Evolutionary conservation across 768 basidiomycete species (phyloP).

Genomic region (Sporobolomyces phaffii): DNA sequence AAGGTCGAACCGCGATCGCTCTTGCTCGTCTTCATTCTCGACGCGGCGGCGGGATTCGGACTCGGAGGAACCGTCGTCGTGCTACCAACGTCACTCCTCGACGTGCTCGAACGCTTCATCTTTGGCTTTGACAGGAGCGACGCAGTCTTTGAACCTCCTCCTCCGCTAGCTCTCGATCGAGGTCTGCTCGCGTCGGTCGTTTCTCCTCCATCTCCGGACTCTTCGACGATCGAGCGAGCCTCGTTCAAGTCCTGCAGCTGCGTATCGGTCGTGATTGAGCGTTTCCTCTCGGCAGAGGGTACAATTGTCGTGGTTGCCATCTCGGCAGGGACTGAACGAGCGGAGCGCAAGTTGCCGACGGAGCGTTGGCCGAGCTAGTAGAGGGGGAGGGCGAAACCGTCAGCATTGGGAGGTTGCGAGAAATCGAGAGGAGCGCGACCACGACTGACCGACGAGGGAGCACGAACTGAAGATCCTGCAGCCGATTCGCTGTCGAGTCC

Average conservation of each 20-base stretch:
- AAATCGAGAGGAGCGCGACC: background rate
- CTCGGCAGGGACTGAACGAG: conserved; percentile 1
- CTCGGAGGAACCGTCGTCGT: conserved; percentile 12
- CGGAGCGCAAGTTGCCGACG: conserved; percentile 16
- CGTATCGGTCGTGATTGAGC: conserved; percentile 10
- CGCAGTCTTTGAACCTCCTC: background rate
- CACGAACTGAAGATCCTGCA: conserved; percentile 1
- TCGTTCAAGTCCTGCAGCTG: background rate
- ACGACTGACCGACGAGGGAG: conserved; percentile 22
- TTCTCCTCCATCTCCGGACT: background rate
- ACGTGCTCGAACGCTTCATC: conserved; percentile 13
- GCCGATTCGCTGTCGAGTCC: conserved; percentile 20
- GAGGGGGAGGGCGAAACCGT: background rate
- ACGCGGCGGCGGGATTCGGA: background rate
- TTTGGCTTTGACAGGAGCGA: background rate
- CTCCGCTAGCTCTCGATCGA: background rate
- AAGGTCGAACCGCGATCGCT: conserved; percentile 4
- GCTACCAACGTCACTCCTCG: conserved; percentile 13
- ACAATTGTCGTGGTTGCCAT: conserved; percentile 4
- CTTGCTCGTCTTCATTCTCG: conserved; percentile 19
- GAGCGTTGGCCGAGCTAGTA: conserved; percentile 24
- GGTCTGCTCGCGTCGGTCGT: conserved; percentile 2
- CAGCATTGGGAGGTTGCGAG: too few relatives aligned
- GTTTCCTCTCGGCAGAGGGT: conserved; percentile 1
- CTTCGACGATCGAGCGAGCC: background rate